Percentiles rank a stretch among this genome's conserved stretches.
Evolutionary conservation across 2,329 filamentous ascomycete genomes (phyloP).

Genomic region (Epicoccum nigrum): DNA sequence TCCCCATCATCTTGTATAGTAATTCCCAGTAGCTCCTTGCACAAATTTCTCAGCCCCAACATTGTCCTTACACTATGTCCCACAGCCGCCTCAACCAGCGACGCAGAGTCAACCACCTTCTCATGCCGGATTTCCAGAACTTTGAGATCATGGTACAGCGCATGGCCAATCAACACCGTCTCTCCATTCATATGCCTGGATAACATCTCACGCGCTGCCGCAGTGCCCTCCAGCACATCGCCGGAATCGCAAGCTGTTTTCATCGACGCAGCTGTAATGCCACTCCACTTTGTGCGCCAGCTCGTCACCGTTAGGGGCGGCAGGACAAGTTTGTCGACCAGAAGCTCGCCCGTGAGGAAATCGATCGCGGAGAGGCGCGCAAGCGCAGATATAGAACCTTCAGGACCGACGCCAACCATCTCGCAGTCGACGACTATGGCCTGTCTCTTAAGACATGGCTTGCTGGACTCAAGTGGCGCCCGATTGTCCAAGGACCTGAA

Average conservation of each 20-base stretch:
- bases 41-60: conserved; percentile 9
- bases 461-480: not conserved
- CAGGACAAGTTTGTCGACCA: conserved; percentile 53
- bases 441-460: not conserved
- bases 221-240: conserved; percentile 50
- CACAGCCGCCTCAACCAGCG: conserved; percentile 50
- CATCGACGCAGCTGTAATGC: conserved; percentile 46
- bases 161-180: conserved; percentile 59
- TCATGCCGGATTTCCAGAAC: conserved; percentile 53
- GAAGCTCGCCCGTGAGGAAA: conserved; percentile 54
- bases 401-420: conserved; percentile 7
- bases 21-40: conserved; percentile 1
- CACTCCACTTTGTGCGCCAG: conserved; percentile 51
- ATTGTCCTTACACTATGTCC: conserved; percentile 7
- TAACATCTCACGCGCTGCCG: conserved; percentile 51
- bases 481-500: not conserved
- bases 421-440: conserved; percentile 14
- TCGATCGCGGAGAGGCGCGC: conserved; percentile 53
- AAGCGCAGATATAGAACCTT: conserved; percentile 26
- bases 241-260: conserved; percentile 18
- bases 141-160: conserved; percentile 54
- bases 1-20: conserved; percentile 3
- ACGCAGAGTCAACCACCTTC: conserved; percentile 54
- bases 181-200: conserved; percentile 51
- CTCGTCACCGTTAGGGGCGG: conserved; percentile 45